Base-by-base conservation (phyloP, 2,329 filamentous ascomycete species). In the Aurifilum marmelostoma region DNA sequence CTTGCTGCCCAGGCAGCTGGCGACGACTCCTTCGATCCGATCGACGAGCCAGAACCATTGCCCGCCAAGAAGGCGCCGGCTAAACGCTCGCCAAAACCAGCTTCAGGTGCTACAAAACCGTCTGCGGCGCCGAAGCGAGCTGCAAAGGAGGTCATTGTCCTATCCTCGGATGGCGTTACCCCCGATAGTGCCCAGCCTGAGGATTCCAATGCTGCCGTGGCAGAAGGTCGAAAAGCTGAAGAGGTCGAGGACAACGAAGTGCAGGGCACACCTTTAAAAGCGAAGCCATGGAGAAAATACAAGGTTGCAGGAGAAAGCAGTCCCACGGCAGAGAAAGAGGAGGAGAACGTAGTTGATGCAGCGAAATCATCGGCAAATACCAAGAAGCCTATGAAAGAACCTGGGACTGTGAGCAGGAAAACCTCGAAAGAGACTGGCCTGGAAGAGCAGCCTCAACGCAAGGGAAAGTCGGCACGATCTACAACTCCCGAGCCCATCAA, bases 211-310 rank as follows among this genome's bases (percentile, higher is more conserved):
- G 59, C 58, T 24, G 41, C 58, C 64, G 41, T 54, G 65, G 62
- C 73, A 72, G 63, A 71, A 71, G 27, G 58, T 61, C 34, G 59
- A 37, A 27, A 43, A 5, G 21, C 24, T n/a, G 29, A 61, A 12
- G 64, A 41, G 18, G 16, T 47, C 2, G 66, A 29, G 43, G 63
- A 41, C 69, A 71, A 39, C 29, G 24, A 63, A 61, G 71, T 34
- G 52, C 64, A 62, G 39, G 37, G 37, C 8, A 41, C 67, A 63
- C 69, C 75, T 5, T 72, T 73, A 12, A 71, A 70, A 43, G 73
- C 75, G 16, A 80, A 80, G 67, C 77, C 77, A 8, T 80, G 76
- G 77, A 81, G 77, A 69, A 84, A 80, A 65, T 79, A 76, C 39
- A 79, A 76, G 43, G 18, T 72, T 2, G 39, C 43, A 37, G 54